A percentile compares a stretch with the other conserved stretches of the same genome.
Evolutionary conservation across 2,329 filamentous ascomycete species (phyloP).

Genomic region (Monilinia aucupariae): DNA sequence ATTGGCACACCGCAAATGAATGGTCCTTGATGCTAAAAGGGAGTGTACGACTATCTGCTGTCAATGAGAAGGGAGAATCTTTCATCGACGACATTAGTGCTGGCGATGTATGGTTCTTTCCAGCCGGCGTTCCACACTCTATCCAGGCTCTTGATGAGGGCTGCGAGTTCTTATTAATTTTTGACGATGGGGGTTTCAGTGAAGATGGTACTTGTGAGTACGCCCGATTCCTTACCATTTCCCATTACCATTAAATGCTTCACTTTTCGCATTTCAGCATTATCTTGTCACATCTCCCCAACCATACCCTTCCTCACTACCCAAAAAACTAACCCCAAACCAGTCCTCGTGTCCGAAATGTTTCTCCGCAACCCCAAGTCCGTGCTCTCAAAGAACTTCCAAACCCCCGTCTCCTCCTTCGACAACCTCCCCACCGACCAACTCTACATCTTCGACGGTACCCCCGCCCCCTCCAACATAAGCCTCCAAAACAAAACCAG

Average conservation of each 20-base stretch:
- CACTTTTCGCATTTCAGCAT: no score
- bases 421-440: conserved; percentile 43
- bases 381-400: conserved; percentile 51
- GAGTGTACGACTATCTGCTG: conserved; percentile 45
- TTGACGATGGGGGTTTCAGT: conserved; percentile 52
- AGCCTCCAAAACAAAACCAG: conserved; percentile 43
- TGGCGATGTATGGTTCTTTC: conserved; percentile 52
- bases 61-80: conserved; percentile 47
- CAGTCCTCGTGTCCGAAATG: conserved; percentile 40
- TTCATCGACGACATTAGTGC: conserved; percentile 45
- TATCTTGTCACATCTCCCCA: no score
- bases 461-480: conserved; percentile 42
- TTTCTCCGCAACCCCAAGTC: conserved; percentile 34
- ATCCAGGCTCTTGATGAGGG: conserved; percentile 52
- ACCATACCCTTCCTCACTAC: neutral
- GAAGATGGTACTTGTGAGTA: conserved; percentile 49
- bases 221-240: no score
- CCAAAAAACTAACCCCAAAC: neutral
- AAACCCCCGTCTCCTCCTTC: conserved; percentile 44
- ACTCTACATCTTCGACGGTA: conserved; percentile 51
- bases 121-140: conserved; percentile 45
- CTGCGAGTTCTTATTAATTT: conserved; percentile 55
- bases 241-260: neutral
- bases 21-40: conserved; percentile 52
- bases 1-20: conserved; percentile 54